Evolutionary conservation across 805 yeast species (phyloP), one percentile per base, ranked within the genome.

Genomic region (Saccharomyces cerevisiae): DNA sequence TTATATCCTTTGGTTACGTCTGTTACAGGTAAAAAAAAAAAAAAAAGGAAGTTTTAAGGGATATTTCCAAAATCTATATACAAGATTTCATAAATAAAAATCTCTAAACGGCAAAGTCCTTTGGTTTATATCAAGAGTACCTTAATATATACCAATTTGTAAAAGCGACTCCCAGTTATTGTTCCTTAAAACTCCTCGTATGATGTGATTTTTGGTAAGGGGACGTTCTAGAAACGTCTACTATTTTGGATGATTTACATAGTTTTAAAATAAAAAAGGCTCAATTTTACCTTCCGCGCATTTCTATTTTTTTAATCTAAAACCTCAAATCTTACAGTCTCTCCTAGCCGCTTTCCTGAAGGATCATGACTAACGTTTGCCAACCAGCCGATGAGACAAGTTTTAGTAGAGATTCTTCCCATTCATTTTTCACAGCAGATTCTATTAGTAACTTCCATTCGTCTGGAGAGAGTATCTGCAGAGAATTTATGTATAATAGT

Each of bases 321-420:
- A 11, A 8, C 13, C 9, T 48, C 47, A 54, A 13, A 63, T 4
- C 43, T 36, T 36, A 24, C 17, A 24, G 3, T 8, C 24, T n/a
- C 24, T 17, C 43, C 17, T 36, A 36, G 17, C 43, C 59, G 50
- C 70, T 68, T 52, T 67, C 70, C 53, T 71, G 71, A 29, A 76
- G 63, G 47, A 82, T 81, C 43, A 90, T 80, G 32, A 83, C 67
- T 55, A 89, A 71, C 1, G 96, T 87, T 75, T 84, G 86, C 96
- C 96, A 89, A 0, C 94, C 94, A 0, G 87, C 83, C 27, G 80
- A 68, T 8, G 69, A 59, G 14, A 62, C 54, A 21, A 70, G 53
- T 56, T 66, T 64, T 49, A 84, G 83, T 26, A 84, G 70, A 51
- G 85, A 71, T 52, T 73, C 74, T 56, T 79, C 75, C 52, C 77